phyloP scores from a whole-genome alignment of 495 filamentous ascomycete species.

The Cercophora newfieldiana region DNA sequence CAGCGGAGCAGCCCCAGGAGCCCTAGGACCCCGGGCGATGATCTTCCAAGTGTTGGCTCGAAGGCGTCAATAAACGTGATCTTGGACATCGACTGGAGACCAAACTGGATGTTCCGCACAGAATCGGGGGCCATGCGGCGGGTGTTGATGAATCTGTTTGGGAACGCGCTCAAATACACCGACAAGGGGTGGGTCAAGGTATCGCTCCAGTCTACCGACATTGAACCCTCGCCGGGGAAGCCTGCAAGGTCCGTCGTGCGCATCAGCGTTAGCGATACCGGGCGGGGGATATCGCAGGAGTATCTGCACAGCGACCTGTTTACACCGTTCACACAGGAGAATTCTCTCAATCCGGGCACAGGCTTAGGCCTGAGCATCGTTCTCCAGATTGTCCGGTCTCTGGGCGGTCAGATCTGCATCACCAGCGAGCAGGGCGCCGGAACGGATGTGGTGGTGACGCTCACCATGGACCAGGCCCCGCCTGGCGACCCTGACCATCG shows the following conservation, averaged over 20 bases:
- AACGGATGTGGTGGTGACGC: conserved; percentile 57
- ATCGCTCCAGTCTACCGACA: background rate
- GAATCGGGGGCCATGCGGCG: conserved; percentile 73
- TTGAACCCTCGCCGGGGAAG: background rate
- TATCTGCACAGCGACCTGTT: conserved; percentile 67
- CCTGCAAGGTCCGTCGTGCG: background rate
- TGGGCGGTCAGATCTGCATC: conserved; percentile 61
- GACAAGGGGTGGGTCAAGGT: conserved; percentile 23
- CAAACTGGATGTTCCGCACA: conserved; percentile 62
- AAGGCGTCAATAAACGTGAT: conserved; percentile 47
- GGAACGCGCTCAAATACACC: conserved; percentile 81
- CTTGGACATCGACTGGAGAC: conserved; percentile 58
- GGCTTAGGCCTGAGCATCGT: conserved; percentile 70
- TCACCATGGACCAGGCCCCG: conserved; percentile 23
- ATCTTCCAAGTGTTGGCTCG: background rate
- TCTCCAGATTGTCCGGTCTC: conserved; percentile 58
- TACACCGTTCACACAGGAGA: conserved; percentile 71
- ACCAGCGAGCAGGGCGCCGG: conserved; percentile 57
- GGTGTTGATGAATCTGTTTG: conserved; percentile 78
- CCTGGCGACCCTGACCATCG: background rate
- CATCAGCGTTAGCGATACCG: conserved; percentile 61
- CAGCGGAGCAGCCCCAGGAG: conserved; percentile 1
- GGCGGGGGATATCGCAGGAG: conserved; percentile 65
- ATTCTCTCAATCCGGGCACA: conserved; percentile 63
- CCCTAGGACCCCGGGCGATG: background rate